phyloP scores from a whole-genome alignment of 345 rosid genomes.

The Gossypium bickii region DNA sequence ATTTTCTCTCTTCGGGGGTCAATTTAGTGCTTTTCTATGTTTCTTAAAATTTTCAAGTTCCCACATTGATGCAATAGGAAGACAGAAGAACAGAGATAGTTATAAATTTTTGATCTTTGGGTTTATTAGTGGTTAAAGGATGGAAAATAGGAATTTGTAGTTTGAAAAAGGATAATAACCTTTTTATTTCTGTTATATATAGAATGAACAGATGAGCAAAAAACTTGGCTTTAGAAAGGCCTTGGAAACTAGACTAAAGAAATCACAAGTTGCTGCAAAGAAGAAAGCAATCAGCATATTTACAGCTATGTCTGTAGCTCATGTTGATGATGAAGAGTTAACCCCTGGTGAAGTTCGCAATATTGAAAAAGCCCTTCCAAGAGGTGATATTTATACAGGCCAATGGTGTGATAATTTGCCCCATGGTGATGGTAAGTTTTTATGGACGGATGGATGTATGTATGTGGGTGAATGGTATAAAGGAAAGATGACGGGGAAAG shows the following conservation, averaged over 20 bases:
- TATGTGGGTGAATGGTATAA: constrained; percentile 79
- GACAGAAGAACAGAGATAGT: background rate
- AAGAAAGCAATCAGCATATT: constrained; percentile 36
- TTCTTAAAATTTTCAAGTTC: constrained; percentile 4
- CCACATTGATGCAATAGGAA: background rate
- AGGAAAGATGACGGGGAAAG: constrained; percentile 76
- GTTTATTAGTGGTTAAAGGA: constrained; percentile 16
- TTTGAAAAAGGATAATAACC: background rate
- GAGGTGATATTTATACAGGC: constrained; percentile 89
- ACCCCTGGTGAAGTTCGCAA: constrained; percentile 37
- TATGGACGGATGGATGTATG: constrained; percentile 94
- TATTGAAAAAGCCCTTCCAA: constrained; percentile 51
- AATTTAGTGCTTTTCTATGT: background rate
- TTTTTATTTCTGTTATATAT: constrained; percentile 5
- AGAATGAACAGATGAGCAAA: constrained; percentile 37
- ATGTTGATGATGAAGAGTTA: constrained; percentile 65
- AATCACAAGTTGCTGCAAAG: constrained; percentile 31
- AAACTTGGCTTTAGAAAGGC: constrained; percentile 37
- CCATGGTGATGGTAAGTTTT: constrained; percentile 77
- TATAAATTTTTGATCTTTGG: constrained; percentile 9
- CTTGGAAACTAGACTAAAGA: constrained; percentile 25
- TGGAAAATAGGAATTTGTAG: constrained; percentile 21
- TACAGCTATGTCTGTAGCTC: constrained; percentile 78
- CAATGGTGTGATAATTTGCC: constrained; percentile 68
- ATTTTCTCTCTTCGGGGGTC: constrained; percentile 11